These are phyloP conservation scores for Cryphonectria parasitica DNA, from an alignment of 2,329 filamentous ascomycete species.

Conservation along the genomic window DNA sequence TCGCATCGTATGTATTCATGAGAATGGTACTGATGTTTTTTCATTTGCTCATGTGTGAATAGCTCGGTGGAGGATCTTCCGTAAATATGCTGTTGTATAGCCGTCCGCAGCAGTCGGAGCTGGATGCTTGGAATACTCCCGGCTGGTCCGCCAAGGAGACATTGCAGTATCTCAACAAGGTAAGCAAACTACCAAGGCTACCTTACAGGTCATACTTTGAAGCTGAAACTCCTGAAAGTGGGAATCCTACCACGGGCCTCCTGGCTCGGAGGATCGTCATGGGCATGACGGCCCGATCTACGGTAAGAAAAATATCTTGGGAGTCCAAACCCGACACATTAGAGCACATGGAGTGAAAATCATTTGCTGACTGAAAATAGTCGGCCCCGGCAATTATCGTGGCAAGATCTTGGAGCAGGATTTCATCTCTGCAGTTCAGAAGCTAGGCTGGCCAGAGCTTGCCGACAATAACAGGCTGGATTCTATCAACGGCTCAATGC, in stretches of 20 bases:
- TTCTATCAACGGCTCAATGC: slow-evolving; percentile 35
- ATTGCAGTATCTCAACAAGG: slow-evolving; percentile 55
- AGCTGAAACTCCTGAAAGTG: too few relatives aligned
- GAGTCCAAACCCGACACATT: too few relatives aligned
- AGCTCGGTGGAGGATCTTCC: slow-evolving; percentile 46
- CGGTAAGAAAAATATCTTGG: slow-evolving; percentile 6
- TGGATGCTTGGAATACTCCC: slow-evolving; percentile 34
- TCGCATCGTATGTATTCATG: too few relatives aligned
- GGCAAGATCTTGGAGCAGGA: slow-evolving; percentile 42
- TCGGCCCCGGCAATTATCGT: too few relatives aligned
- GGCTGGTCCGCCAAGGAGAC: slow-evolving; percentile 41
- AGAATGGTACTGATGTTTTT: too few relatives aligned
- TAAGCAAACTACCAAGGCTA: slow-evolving; percentile 29
- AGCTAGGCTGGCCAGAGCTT: slow-evolving; percentile 49
- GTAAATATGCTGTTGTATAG: slow-evolving; percentile 51
- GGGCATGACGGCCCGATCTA: slow-evolving; percentile 54
- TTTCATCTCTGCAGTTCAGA: slow-evolving; percentile 49
- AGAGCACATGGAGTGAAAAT: too few relatives aligned
- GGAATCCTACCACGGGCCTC: too few relatives aligned
- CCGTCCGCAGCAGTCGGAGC: slow-evolving; percentile 39
- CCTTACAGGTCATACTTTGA: too few relatives aligned
- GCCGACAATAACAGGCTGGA: slow-evolving; percentile 54
- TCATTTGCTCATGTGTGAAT: too few relatives aligned
- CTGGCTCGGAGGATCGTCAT: slow-evolving; percentile 37
- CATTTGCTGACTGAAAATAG: too few relatives aligned